Evolutionary conservation across 2,329 filamentous ascomycete genomes (phyloP).

Genomic region (Emergomyces pasteurianus): DNA sequence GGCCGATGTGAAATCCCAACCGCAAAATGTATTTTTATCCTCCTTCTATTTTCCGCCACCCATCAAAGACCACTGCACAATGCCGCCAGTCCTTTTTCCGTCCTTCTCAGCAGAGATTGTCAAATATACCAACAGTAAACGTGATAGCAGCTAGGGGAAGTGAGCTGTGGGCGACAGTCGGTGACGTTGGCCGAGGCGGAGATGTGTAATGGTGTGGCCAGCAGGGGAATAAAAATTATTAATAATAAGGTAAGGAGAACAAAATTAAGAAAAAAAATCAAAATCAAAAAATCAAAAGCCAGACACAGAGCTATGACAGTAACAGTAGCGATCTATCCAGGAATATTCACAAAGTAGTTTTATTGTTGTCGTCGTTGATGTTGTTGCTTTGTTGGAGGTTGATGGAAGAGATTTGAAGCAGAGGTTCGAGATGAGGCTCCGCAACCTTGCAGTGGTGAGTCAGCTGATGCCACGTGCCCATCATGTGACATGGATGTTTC

Average conservation of each 20-base stretch:
- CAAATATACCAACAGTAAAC: not conserved
- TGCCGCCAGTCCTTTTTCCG: not conserved
- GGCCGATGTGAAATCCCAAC: slow-evolving; percentile 21
- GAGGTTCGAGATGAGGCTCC: not conserved
- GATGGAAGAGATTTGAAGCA: not conserved
- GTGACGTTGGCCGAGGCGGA: not conserved
- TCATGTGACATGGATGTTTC: not conserved
- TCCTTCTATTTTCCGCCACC: slow-evolving; percentile 12
- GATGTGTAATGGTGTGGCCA: not conserved
- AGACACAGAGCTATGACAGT: not conserved
- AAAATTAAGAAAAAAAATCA: not conserved
- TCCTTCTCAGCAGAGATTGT: slow-evolving; percentile 1
- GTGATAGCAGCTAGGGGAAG: not conserved
- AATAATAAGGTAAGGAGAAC: not conserved
- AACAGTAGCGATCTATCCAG: not conserved
- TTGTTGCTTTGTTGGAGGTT: not conserved
- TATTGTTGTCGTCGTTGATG: not conserved
- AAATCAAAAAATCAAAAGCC: not conserved
- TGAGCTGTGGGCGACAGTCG: not conserved
- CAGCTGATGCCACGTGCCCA: not conserved
- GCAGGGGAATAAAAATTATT: not conserved
- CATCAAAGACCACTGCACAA: not conserved
- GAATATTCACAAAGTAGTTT: not conserved
- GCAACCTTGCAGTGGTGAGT: not conserved
- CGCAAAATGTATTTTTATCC: slow-evolving; percentile 12